Percentiles rank a stretch among this genome's conserved stretches.
These are phyloP conservation scores for Malus hybrid DNA, from an alignment of 331 rosid genomes.

Conservation along the genomic window DNA sequence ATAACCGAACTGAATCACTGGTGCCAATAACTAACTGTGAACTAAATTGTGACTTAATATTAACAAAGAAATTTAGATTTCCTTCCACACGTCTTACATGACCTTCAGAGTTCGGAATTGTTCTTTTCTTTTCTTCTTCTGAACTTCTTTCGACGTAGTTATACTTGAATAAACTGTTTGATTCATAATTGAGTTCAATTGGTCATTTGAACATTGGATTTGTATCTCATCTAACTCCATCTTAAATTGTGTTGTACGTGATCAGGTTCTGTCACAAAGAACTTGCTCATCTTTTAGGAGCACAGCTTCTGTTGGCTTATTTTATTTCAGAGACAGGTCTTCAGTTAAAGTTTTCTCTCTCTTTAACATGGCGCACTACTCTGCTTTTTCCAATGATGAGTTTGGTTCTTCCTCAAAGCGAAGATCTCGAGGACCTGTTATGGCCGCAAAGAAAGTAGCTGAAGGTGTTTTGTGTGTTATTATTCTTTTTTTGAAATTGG, in stretches of 20 bases:
- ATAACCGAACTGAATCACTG: neutral
- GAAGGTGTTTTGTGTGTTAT: conserved; percentile 42
- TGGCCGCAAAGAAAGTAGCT: conserved; percentile 80
- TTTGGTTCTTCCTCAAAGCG: conserved; percentile 57
- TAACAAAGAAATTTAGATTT: neutral
- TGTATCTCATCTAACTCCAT: neutral
- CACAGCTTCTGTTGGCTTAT: conserved; percentile 35
- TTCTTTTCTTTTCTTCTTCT: neutral
- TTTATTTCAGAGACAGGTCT: conserved; percentile 39
- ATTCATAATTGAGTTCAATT: neutral
- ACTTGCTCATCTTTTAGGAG: conserved; percentile 46
- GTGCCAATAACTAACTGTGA: neutral
- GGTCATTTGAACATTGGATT: neutral
- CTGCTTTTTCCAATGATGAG: conserved; percentile 39
- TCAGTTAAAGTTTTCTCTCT: conserved; percentile 35
- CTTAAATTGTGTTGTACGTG: conserved; percentile 12
- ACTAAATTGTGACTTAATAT: neutral
- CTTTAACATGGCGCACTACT: conserved; percentile 31
- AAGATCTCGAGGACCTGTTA: conserved; percentile 81
- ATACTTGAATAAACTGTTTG: neutral
- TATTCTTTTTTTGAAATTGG: conserved; percentile 2
- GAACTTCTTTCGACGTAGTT: neutral
- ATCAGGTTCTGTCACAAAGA: conserved; percentile 55
- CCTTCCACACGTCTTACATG: neutral
- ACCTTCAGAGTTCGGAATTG: neutral